Evolutionary conservation across 1,284 basidiomycete genomes (phyloP).

Genomic region (Ceratobasidium sp.): DNA sequence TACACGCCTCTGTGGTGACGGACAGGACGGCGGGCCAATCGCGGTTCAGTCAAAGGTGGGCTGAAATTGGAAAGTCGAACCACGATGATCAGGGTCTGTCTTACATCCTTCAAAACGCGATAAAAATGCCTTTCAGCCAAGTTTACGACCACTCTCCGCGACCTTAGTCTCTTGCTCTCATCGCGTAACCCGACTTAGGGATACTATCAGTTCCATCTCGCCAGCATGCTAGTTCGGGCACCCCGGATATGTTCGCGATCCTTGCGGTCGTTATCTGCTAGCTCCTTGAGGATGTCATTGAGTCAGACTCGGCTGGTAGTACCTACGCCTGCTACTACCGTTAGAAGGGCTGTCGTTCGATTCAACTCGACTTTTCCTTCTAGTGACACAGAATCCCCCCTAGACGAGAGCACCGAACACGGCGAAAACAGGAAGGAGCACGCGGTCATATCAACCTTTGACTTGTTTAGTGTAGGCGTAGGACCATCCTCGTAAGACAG

Average conservation of each 20-base stretch:
- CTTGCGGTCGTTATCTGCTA: neutral
- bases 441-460: constrained; percentile 92
- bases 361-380: neutral
- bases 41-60: no score
- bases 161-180: neutral
- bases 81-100: neutral
- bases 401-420: neutral
- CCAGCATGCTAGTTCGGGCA: constrained; percentile 5
- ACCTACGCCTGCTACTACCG: neutral
- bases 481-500: constrained; percentile 46
- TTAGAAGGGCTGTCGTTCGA: neutral
- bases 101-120: neutral
- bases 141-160: neutral
- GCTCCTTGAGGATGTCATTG: neutral
- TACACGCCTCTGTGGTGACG: no score
- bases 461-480: constrained; percentile 91
- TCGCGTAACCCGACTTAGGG: neutral
- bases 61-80: neutral
- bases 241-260: neutral
- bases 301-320: neutral
- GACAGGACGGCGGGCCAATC: no score
- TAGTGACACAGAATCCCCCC: neutral
- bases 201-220: neutral
- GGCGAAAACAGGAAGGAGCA: constrained; percentile 60
- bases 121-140: neutral